Base-by-base conservation (phyloP, 108 stramenopile genomes). In the Skeletonema menzelii region DNA sequence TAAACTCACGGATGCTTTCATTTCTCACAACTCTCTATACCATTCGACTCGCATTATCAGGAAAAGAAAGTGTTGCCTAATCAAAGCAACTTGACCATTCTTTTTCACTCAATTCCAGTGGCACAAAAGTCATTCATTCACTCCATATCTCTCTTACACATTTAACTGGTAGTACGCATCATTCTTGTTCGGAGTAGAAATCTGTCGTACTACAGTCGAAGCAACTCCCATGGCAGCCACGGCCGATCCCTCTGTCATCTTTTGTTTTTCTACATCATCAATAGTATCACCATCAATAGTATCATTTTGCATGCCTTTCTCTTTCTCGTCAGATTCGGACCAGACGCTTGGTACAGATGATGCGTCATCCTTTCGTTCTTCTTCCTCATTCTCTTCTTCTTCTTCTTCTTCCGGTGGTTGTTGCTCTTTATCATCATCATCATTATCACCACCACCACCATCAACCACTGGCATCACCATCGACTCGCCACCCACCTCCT, bases 221-320 rank as follows among this genome's bases (percentile, higher is more conserved):
- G 49, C 49, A 20, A 53, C 20, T 11, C 59, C 59, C 31, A 60
- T 60, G 2, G 59, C 59, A 19, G 59, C 59, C 13, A 60, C 37
- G 8, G 10, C 30, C 8, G 20, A 22, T 2, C 27, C 30, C 59
- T 31, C 59, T 8, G 59, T 60, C 22, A 60, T 32, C 7, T 20
- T 35, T 6, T 34, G 32, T 20, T 31, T 32, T 10, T 60, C 37
- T 1, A 8, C 49, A 17, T 60, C 59, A 6, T 34, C 59, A 8
- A 20, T 11, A 56, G 15, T 15, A 10, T 11, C 13, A 24, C 11
- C n/a, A 8, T 27, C 31, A 8, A 20, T 27, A 56, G 15, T 2
- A 10, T 11, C 56, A 24, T 26, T 15, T 10, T 27, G 3, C 59
- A 60, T 60, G 6, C 22, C 11, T 2, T 20, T 20, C 4, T 19